Evolutionary conservation across 495 filamentous ascomycete genomes (phyloP).

Genomic region (Mycothermus thermophilus): DNA sequence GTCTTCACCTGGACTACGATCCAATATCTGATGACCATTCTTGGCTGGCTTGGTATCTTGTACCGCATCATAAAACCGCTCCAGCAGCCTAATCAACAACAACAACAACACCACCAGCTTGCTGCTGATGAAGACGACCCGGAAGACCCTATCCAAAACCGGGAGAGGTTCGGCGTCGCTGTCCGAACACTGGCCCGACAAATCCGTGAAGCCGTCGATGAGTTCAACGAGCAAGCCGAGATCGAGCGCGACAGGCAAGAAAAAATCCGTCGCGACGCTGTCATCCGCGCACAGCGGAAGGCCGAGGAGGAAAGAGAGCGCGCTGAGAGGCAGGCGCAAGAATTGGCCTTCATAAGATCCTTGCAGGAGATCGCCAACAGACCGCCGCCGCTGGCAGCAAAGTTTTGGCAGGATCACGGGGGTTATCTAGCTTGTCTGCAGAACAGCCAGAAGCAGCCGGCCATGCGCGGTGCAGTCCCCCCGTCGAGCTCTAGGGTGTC

Average conservation of each 20-base stretch:
- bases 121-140: too few relatives aligned
- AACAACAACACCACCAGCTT: too few relatives aligned
- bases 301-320: not conserved
- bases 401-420: not conserved
- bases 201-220: not conserved
- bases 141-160: not conserved
- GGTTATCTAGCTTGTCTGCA: too few relatives aligned
- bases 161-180: not conserved
- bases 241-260: not conserved
- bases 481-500: too few relatives aligned
- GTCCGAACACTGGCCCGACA: slow-evolving; percentile 2
- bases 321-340: not conserved
- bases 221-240: slow-evolving; percentile 4
- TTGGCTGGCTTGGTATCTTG: slow-evolving; percentile 7
- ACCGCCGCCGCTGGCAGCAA: not conserved
- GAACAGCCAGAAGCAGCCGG: not conserved
- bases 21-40: slow-evolving; percentile 1
- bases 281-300: not conserved
- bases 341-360: not conserved
- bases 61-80: not conserved
- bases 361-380: not conserved
- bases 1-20: slow-evolving; percentile 3
- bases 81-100: not conserved
- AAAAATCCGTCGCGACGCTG: slow-evolving; percentile 1
- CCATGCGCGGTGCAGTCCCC: too few relatives aligned